Evolutionary conservation across 2,329 filamentous ascomycete species (phyloP).

Genomic region (Aschersonia sp.): DNA sequence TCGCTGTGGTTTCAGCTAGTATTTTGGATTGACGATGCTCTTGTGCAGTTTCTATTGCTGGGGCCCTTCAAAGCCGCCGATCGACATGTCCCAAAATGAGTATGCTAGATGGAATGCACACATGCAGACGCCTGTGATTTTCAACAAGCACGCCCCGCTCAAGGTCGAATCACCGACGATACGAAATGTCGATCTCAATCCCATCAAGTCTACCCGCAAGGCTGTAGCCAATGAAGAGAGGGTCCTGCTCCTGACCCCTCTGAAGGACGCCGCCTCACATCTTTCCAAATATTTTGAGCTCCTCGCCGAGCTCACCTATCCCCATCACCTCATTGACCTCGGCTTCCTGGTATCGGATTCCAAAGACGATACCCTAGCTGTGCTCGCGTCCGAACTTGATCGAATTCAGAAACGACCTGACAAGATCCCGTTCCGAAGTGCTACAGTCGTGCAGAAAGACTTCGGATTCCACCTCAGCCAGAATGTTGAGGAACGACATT

Average conservation of each 20-base stretch:
- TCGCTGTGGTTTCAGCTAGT: neutral
- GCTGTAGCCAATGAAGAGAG: constrained; percentile 71
- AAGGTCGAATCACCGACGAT: constrained; percentile 73
- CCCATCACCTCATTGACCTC: constrained; percentile 87
- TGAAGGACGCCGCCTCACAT: constrained; percentile 75
- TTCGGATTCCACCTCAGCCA: constrained; percentile 68
- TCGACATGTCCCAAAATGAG: constrained; percentile 88
- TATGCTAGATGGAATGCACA: constrained; percentile 80
- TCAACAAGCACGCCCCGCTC: constrained; percentile 86
- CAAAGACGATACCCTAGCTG: constrained; percentile 78
- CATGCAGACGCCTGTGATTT: constrained; percentile 81
- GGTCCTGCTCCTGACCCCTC: constrained; percentile 79
- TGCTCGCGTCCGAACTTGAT: constrained; percentile 71
- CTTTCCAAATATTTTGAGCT: constrained; percentile 89
- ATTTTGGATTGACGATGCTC: constrained; percentile 4
- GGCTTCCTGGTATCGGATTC: constrained; percentile 91
- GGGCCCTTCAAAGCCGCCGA: constrained; percentile 87
- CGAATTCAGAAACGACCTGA: constrained; percentile 73
- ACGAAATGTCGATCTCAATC: constrained; percentile 69
- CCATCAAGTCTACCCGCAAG: constrained; percentile 64
- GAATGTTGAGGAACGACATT: constrained; percentile 68
- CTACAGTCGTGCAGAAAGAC: constrained; percentile 77
- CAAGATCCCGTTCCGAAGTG: constrained; percentile 72
- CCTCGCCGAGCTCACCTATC: constrained; percentile 77
- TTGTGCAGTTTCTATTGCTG: constrained; percentile 81